Percentiles rank a stretch among this genome's conserved stretches.
phyloP scores from a whole-genome alignment of 129 eudicot genomes.

The Heracleum sosnowskyi region DNA sequence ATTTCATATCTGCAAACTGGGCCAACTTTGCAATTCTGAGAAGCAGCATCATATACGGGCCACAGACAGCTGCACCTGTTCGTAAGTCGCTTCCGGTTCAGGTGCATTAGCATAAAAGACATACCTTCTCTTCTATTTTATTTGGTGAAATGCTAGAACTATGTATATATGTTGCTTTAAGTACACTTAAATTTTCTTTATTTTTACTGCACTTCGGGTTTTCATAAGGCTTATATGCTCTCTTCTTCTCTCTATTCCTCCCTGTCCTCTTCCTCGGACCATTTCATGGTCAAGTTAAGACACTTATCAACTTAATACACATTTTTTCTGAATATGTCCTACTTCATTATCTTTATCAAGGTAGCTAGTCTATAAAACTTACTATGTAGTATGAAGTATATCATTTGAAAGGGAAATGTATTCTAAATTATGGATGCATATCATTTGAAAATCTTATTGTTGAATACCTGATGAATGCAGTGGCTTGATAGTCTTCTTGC shows the following conservation, averaged over 20 bases:
- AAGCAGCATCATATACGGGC: conserved; percentile 90
- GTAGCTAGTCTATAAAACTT: neutral
- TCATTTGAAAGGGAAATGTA: neutral
- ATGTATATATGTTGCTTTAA: neutral
- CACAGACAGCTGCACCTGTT: conserved; percentile 78
- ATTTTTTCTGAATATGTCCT: too few relatives aligned
- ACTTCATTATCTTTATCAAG: too few relatives aligned
- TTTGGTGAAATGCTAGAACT: neutral
- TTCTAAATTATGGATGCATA: neutral
- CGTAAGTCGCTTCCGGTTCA: conserved; percentile 88
- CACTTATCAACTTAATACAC: too few relatives aligned
- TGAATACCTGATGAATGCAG: conserved; percentile 32
- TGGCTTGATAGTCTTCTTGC: conserved; percentile 86
- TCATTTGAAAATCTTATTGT: neutral
- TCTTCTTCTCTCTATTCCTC: neutral
- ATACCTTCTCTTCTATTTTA: neutral
- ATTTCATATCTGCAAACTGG: conserved; percentile 42
- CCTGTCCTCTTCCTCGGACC: neutral
- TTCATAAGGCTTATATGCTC: too few relatives aligned
- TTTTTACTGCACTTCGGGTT: too few relatives aligned
- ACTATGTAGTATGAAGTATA: neutral
- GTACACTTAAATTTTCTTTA: neutral
- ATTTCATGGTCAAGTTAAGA: too few relatives aligned
- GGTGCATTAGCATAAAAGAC: conserved; percentile 24
- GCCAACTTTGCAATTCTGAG: conserved; percentile 77